Base-by-base conservation (phyloP, 768 basidiomycete genomes). In the Naganishia randhawae region DNA sequence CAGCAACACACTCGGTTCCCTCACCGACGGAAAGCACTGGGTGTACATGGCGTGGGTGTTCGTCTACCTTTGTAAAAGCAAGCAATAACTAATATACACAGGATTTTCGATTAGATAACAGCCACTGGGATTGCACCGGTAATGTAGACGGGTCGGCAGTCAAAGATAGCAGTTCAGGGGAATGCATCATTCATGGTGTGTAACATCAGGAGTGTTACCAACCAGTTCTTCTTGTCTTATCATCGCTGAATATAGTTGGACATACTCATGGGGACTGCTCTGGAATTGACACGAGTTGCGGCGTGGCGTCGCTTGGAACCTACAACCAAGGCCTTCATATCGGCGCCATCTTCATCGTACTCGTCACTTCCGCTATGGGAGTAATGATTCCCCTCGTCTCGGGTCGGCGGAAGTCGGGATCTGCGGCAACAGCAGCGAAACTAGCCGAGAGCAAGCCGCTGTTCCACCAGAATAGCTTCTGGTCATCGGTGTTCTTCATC, bases 221-320 rank as follows among this genome's bases (percentile, higher is more conserved):
- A n/a, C 16, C 63, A 25, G 25, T 1, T 29, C 11, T 32, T 29
- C 64, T 37, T 22, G 1, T 50, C 32, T 22, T 16, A 61, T 8
- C 33, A 10, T 3, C 3, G 4, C 17, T 52, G 51, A 32, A 31
- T 42, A 17, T 42, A 70, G 66, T 69, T 45, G 74, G 72, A 8
- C 74, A 72, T 50, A 73, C 71, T 5, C 76, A 77, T 57, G 76
- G 76, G 16, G 73, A 77, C 63, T 77, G 76, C 52, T 74, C 72
- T 14, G 71, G 73, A 17, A 69, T 68, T 27, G 63, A 74, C 8
- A 74, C 73, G 22, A 50, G 37, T 25, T 66, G 57, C 37, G 65
- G 53, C 10, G 37, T 57, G 13, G 61, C 53, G 37, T 32, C 22
- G 50, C 42, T 53, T 9, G 50, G 41, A 29, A 39, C 70, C 61